Percentiles rank a stretch among this genome's conserved stretches.
Conservation (phyloP, 2,329 filamentous ascomycete genomes). For the Zalaria sp. region DNA sequence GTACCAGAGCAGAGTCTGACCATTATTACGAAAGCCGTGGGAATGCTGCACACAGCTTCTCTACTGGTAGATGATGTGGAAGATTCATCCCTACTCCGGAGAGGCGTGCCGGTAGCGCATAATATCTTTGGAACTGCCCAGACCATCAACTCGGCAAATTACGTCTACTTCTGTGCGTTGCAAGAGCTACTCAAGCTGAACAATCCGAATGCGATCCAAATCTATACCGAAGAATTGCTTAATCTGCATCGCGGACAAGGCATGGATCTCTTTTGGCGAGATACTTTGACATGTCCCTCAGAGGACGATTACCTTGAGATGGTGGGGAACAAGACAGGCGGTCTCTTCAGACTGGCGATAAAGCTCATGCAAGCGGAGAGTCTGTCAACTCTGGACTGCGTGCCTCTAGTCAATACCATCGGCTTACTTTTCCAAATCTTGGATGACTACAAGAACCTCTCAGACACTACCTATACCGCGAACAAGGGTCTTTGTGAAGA, state of each 20-base stretch:
- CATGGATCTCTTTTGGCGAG: slow-evolving; percentile 84
- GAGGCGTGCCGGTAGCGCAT: slow-evolving; percentile 71
- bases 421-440: slow-evolving; percentile 83
- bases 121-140: slow-evolving; percentile 74
- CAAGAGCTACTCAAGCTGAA: slow-evolving; percentile 58
- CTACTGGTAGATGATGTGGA: slow-evolving; percentile 81
- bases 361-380: slow-evolving; percentile 77
- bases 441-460: slow-evolving; percentile 86
- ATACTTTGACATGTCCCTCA: slow-evolving; percentile 67
- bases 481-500: slow-evolving; percentile 95
- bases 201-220: slow-evolving; percentile 51
- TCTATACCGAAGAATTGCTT: slow-evolving; percentile 70
- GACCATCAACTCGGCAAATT: slow-evolving; percentile 84
- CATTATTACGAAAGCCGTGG: slow-evolving; percentile 65
- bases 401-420: slow-evolving; percentile 71
- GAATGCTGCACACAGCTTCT: slow-evolving; percentile 76
- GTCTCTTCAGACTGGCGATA: slow-evolving; percentile 70
- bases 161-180: slow-evolving; percentile 71
- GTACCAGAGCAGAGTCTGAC: slow-evolving; percentile 57
- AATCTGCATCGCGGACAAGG: slow-evolving; percentile 79
- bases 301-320: slow-evolving; percentile 91
- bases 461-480: slow-evolving; percentile 48
- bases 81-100: slow-evolving; percentile 61
- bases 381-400: slow-evolving; percentile 45
- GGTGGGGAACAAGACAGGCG: slow-evolving; percentile 84